These are phyloP conservation scores for Stemphylium lycopersici DNA, from an alignment of 2,329 filamentous ascomycete species.

Conservation along the genomic window DNA sequence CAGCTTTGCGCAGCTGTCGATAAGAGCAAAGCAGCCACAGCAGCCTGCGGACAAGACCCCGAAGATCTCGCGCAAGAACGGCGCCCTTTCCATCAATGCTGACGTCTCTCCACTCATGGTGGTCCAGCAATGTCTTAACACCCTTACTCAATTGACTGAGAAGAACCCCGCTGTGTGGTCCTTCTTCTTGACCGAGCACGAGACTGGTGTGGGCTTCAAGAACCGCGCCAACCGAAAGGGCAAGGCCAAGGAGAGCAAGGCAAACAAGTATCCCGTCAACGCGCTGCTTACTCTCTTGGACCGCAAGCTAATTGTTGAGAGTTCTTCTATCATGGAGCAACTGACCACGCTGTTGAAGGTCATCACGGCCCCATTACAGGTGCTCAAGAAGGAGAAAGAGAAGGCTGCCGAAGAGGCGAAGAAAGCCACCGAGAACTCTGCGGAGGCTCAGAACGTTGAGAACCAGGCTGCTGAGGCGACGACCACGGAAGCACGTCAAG, in stretches of 20 bases:
- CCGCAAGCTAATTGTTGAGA: conserved; percentile 95
- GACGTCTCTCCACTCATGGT: conserved; percentile 94
- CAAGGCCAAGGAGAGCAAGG: conserved; percentile 83
- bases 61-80: conserved; percentile 77
- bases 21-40: conserved; percentile 81
- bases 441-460: conserved; percentile 29
- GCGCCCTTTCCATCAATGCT: conserved; percentile 69
- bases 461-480: conserved; percentile 23
- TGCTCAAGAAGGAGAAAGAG: conserved; percentile 84
- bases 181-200: conserved; percentile 94
- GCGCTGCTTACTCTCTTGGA: conserved; percentile 86
- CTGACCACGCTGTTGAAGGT: conserved; percentile 85
- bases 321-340: conserved; percentile 94
- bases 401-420: conserved; percentile 58
- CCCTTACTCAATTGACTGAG: conserved; percentile 81
- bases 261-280: conserved; percentile 89
- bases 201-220: conserved; percentile 78
- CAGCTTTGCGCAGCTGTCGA: conserved; percentile 90
- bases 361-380: conserved; percentile 84
- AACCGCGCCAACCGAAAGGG: conserved; percentile 79
- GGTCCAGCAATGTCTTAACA: conserved; percentile 90
- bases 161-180: conserved; percentile 87
- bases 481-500: conserved; percentile 15
- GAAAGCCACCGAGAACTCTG: conserved; percentile 30
- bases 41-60: conserved; percentile 75